Conservation (phyloP, 148 eudicot genomes). For the Euryodendron excelsum region DNA sequence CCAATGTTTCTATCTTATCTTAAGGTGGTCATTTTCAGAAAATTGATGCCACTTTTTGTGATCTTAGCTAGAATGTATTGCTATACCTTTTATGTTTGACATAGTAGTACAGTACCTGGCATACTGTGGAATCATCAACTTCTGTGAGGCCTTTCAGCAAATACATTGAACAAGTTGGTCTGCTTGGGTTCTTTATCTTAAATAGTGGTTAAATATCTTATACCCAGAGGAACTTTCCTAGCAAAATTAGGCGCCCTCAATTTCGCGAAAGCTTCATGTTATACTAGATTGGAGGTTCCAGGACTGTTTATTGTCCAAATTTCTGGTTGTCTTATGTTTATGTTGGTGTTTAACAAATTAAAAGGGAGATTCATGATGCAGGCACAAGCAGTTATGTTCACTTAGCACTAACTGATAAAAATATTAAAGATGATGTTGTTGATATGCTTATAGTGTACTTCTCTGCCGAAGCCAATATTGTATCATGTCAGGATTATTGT, state of each 20-base stretch:
- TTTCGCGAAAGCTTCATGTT: slow-evolving; percentile 1
- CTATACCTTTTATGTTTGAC: neutral
- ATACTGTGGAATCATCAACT: neutral
- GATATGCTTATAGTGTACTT: neutral
- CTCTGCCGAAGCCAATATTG: neutral
- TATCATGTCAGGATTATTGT: neutral
- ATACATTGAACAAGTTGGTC: neutral
- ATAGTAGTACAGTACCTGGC: neutral
- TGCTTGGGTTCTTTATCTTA: slow-evolving; percentile 1
- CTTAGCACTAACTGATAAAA: neutral
- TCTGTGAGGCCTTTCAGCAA: neutral
- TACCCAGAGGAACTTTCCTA: neutral
- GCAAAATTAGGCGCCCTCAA: neutral
- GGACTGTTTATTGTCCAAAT: neutral
- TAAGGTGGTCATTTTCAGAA: neutral
- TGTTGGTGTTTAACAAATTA: neutral
- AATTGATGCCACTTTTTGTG: neutral
- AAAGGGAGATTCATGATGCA: neutral
- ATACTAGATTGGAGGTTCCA: neutral
- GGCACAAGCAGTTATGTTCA: neutral
- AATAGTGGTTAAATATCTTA: slow-evolving; percentile 1
- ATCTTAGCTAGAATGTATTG: neutral
- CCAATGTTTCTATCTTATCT: neutral
- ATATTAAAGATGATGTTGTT: neutral
- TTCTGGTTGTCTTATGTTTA: neutral